These are phyloP conservation scores for Lippia alba DNA, from an alignment of 305 asterid genomes.

Conservation along the genomic window DNA sequence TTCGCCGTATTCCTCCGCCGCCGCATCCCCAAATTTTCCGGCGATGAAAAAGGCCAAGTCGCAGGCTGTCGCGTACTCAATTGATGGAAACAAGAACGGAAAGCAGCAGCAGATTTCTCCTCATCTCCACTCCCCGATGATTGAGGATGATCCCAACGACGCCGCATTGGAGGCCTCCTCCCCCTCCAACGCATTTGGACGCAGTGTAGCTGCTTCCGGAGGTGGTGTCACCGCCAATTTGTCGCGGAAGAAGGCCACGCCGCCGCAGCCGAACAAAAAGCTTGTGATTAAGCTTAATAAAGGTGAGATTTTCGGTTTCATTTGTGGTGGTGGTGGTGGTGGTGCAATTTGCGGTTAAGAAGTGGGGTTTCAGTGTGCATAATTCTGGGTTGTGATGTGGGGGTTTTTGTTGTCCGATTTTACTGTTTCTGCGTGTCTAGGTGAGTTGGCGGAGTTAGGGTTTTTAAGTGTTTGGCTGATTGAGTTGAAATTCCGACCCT, in stretches of 20 bases:
- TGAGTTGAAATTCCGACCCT: conserved; percentile 9
- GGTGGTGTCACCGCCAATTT: conserved; percentile 68
- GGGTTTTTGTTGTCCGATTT: conserved; percentile 7
- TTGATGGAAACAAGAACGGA: conserved; percentile 51
- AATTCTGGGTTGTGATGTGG: conserved; percentile 20
- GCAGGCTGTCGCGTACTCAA: conserved; percentile 53
- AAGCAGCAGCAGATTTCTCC: conserved; percentile 49
- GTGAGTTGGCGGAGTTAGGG: conserved; percentile 41
- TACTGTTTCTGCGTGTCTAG: conserved; percentile 18
- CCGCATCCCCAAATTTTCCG: conserved; percentile 44
- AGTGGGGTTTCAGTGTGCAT: conserved; percentile 18
- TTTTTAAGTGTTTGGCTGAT: conserved; percentile 21
- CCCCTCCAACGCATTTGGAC: conserved; percentile 47
- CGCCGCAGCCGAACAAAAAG: conserved; percentile 70
- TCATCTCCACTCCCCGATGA: conserved; percentile 56
- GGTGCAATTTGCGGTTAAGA: conserved; percentile 14
- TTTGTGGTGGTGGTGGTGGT: neutral
- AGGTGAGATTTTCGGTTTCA: conserved; percentile 44
- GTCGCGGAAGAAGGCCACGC: conserved; percentile 72
- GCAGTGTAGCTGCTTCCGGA: conserved; percentile 42
- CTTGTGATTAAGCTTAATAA: conserved; percentile 70
- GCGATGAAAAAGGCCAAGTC: conserved; percentile 74
- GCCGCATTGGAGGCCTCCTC: conserved; percentile 51
- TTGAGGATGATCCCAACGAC: conserved; percentile 60
- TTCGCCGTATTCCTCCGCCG: conserved; percentile 41